Base-by-base conservation (phyloP, 768 basidiomycete genomes). In the Boletus barrowsii region DNA sequence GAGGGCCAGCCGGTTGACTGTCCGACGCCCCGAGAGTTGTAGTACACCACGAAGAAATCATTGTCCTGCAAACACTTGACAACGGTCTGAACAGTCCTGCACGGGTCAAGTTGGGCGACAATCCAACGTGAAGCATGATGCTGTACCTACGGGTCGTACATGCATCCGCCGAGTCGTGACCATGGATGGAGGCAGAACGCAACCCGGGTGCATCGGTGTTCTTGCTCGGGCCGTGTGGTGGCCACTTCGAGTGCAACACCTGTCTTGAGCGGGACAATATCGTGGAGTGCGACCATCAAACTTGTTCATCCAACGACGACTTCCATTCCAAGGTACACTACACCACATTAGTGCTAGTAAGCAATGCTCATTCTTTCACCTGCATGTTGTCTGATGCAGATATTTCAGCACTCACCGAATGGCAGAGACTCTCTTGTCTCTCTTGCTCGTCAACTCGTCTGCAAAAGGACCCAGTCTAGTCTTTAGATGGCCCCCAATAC, bases 401-500 rank as follows among this genome's bases (percentile, higher is more conserved):
- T 9, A 11, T 40, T 44, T 22, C 26, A 41, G 29, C 29, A 20
- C 11, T 26, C 32, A 10, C 43, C 4, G 29, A 29, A 63, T 61
- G 58, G 85, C 87, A 39, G 87, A 90, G 70, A 84, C 85, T 3
- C 79, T 97, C 32, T 75, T 94, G 44, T 87, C 90, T 10, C 77
- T 96, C 56, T 72, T 95, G 5, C 82, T 97, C 35, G 89, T 93
- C 41, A 90, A 90, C 5, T 86, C 87, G 13, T 93, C 92, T 10
- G 85, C 90, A 8, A 89, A 86, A 63, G 90, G 88, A 26, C 83
- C 86, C 10, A 87, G 76, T 59, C 73, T 93, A 6, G 87, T 92
- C 49, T 93, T 86, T 67, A 79, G 89, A 57, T 96, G 92, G 88
- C 94, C 94, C 0, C 86, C 90, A 14, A 76, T 75, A 14, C 90